Conservation (phyloP, 257 asterid genomes). For the Cruciata laevipes region DNA sequence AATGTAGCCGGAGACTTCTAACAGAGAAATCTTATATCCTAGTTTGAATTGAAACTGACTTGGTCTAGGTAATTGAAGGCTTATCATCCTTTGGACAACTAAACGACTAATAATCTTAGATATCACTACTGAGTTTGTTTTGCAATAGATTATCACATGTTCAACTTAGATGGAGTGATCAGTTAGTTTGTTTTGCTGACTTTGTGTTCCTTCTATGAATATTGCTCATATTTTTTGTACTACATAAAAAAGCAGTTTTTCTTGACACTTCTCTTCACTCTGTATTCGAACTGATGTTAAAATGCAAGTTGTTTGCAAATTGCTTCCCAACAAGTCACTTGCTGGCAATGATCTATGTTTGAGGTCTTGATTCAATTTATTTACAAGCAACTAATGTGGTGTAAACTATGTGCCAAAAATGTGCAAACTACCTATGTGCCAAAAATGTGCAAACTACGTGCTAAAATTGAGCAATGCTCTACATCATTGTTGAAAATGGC, state of each 20-base stretch:
- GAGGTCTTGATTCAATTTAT: too few species aligned
- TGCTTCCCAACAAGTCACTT: not conserved
- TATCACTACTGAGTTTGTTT: not conserved
- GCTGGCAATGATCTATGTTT: not conserved
- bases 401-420: not conserved
- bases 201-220: not conserved
- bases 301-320: not conserved
- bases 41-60: not conserved
- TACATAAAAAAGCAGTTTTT: not conserved
- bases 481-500: constrained; percentile 82
- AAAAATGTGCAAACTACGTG: too few species aligned
- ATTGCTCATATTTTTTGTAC: not conserved
- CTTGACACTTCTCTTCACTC: not conserved
- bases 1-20: not conserved
- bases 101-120: not conserved
- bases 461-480: constrained; percentile 46
- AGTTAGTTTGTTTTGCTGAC: not conserved
- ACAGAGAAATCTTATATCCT: too few species aligned
- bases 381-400: too few species aligned
- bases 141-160: too few species aligned
- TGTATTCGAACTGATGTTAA: too few species aligned
- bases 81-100: not conserved
- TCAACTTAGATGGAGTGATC: too few species aligned
- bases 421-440: too few species aligned
- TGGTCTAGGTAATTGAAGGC: not conserved